Evolutionary conservation across 805 yeast species (phyloP), one percentile per base, ranked within the genome.

Genomic region (Wickerhamomyces queroliae): DNA sequence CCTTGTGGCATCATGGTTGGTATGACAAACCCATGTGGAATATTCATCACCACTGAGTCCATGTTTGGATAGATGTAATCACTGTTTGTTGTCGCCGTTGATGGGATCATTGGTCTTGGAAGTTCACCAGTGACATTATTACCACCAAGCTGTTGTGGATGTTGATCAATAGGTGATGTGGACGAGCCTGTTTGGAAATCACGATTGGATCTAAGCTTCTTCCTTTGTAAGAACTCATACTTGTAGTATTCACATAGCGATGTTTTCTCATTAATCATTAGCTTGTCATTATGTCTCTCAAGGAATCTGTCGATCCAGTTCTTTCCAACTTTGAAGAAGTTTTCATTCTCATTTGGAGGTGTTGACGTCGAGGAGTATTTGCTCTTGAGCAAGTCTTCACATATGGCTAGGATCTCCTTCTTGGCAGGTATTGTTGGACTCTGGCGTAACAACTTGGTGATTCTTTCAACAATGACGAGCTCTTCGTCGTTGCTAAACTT

Each of bases 221-320:
- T 54, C 24, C 54, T 47, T 36, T 53, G 55, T 24, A 54, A 22
- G 25, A 45, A 53, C 29, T 55, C 59, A 10, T 53, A 47, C 43
- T 50, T 55, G 33, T 55, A 55, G 37, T 48, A 55, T 41, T 55
- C 59, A 13, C 50, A 45, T 19, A 55, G 32, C 3, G 58, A 47
- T 3, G 50, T 43, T 8, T 44, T 39, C 8, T 39, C 37, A 32
- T 45, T 44, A 11, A 55, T 44, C 53, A 50, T 53, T 25, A 55
- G 35, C 33, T 48, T 45, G 29, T 52, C 46, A 41, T 52, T 53
- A 36, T 55, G 59, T 34, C 59, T 50, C 28, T 55, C 59, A 13
- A 55, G 31, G 33, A 55, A 55, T 19, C 59, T 37, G 28, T 55
- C 59, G 28, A 55, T 50, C 59, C 59, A 55, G 31, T 55, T 55